Evolutionary conservation across 2,329 filamentous ascomycete genomes (phyloP), one percentile per base, ranked within the genome.

Genomic region (Chaetomium strumarium): DNA sequence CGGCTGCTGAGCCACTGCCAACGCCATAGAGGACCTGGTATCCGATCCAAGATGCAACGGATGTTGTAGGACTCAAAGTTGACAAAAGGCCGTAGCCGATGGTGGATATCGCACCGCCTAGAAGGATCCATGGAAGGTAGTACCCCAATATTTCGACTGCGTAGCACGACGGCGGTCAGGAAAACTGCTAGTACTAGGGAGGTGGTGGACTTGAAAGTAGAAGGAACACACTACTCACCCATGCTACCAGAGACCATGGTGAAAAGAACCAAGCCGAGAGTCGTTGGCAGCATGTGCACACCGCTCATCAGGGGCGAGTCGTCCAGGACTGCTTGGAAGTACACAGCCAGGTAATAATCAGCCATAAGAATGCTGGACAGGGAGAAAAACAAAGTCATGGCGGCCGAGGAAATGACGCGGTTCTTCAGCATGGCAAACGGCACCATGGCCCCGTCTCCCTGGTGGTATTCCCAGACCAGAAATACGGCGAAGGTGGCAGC

Each of bases 371-470:
- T n/a, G 13, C 37, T 46, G 17, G 50, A 49, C 29, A 53, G 43
- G 13, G 52, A 43, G 34, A 57, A 43, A 39, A 57, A 49, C 16
- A 49, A 46, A 14, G 17, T 46, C 17, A 13, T 13, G 7, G 43
- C 31, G 6, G 44, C 48, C 33, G 40, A 45, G 30, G 34, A 33
- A 17, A 44, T 51, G 9, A 45, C 24, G 19, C 33, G 33, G 19
- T 37, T 33, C 11, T 51, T 45, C 12, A 60, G 19, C 38, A 40
- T 44, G 34, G 52, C 40, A 2, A 52, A 44, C 1, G 68, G 68
- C 7, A 69, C 54, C 55, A 69, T 70, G 8, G 74, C 74, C 7
- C 56, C 57, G n/a, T 74, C 70, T 19, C 66, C 66, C n/a, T 66
- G 65, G 52, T 64, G 66, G 30, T 59, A 52, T 52, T 75, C 69